Evolutionary conservation across 2,329 filamentous ascomycete genomes (phyloP).

Genomic region (Colletotrichum melonis): DNA sequence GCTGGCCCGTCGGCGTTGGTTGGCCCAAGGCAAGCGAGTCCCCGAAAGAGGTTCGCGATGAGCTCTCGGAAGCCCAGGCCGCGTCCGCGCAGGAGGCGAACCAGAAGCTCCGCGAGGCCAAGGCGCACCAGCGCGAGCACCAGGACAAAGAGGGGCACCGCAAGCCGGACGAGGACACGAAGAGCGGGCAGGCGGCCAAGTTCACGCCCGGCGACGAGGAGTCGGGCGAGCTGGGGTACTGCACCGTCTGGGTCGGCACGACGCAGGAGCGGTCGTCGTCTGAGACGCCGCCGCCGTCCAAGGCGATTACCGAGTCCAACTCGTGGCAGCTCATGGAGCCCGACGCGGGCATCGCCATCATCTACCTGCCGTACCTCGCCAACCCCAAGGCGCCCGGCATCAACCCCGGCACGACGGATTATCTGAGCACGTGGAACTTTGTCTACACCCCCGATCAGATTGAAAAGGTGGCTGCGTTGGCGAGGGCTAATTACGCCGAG

Average conservation of each 20-base stretch:
- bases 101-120: conserved; percentile 71
- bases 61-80: conserved; percentile 77
- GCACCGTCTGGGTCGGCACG: conserved; percentile 94
- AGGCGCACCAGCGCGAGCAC: conserved; percentile 52
- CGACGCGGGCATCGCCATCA: conserved; percentile 85
- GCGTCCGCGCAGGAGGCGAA: conserved; percentile 70
- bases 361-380: conserved; percentile 90
- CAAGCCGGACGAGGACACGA: conserved; percentile 38
- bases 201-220: conserved; percentile 56
- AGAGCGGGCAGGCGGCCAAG: conserved; percentile 46
- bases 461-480: conserved; percentile 84
- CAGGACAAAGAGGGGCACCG: conserved; percentile 40
- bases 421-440: conserved; percentile 98
- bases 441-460: conserved; percentile 93
- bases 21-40: conserved; percentile 79
- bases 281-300: conserved; percentile 62
- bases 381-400: conserved; percentile 82
- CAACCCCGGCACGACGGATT: conserved; percentile 86
- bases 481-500: conserved; percentile 87
- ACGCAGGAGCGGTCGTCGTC: conserved; percentile 76
- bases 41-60: conserved; percentile 67
- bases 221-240: conserved; percentile 81
- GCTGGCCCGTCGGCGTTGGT: conserved; percentile 94
- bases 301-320: conserved; percentile 70
- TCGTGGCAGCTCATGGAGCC: conserved; percentile 79